Base-by-base conservation (phyloP, 139 green algal species). In the Micromonas commoda region DNA sequence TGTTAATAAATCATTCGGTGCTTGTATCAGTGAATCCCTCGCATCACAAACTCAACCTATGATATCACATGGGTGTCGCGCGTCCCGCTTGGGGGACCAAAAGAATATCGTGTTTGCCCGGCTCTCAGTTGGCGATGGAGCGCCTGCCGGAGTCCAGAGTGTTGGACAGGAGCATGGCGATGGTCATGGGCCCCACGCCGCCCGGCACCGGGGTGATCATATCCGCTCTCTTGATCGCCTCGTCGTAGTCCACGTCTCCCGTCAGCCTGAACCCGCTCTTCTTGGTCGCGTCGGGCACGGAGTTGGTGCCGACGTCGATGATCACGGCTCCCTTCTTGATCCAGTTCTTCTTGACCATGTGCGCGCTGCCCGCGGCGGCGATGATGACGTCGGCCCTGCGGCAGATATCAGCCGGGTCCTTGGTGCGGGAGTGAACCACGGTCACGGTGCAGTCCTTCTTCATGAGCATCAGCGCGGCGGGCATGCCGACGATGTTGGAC, bases 161-260 rank as follows among this genome's bases (percentile, higher is more conserved):
- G 85, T 97, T 97, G 33, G 86, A 67, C 32, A 99, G 82, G 57
- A 98, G 85, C 82, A 97, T 95, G 1, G 94, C 93, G 76, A 99
- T 97, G 26, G 95, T 99, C 95, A 99, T 98, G 20, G 94, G 95
- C 3, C 95, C 95, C 23, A 99, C 92, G 3, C 95, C 95, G 16
- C 92, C 94, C 1, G 94, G 94, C 32, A 99, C 95, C 20, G 95
- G 94, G 0, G 95, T 98, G 71, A 99, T 92, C 5, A 84, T 85
- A 0, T 85, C 87, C 5, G 94, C 94, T 6, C 84, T 75, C 71
- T 85, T 63, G 19, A 32, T 37, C 16, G 61, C 79, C 76, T 86
- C 78, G 0, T 84, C 85, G 75, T 82, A 90, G 61, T 66, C 79
- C 45, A 87, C 84, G 78, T 90, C 86, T 4, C 86, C 86, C 0